A percentile compares a stretch with the other conserved stretches of the same genome.
These are phyloP conservation scores for Gonapodya sp. DNA, from an alignment of 192 early-diverging fungal genomes.

Conservation along the genomic window DNA sequence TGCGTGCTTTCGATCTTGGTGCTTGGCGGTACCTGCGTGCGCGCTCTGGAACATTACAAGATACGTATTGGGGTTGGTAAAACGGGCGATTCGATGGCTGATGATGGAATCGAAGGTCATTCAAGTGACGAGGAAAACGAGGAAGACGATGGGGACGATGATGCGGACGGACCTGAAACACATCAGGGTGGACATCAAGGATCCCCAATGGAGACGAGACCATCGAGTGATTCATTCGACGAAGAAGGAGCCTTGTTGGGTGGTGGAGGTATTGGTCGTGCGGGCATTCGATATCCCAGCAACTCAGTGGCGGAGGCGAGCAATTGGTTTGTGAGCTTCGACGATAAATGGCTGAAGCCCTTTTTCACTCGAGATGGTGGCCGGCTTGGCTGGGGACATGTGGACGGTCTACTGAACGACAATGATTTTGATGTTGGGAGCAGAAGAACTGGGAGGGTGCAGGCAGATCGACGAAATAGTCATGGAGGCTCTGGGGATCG, in stretches of 20 bases:
- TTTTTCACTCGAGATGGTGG: conserved; percentile 44
- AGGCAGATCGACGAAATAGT: background rate
- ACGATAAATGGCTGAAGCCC: conserved; percentile 70
- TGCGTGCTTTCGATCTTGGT: conserved; percentile 84
- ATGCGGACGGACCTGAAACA: conserved; percentile 11
- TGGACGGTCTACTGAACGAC: background rate
- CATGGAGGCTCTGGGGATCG: background rate
- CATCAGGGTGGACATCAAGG: conserved; percentile 10
- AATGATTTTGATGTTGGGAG: background rate
- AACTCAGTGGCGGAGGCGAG: conserved; percentile 30
- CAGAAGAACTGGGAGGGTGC: background rate
- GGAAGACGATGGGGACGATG: conserved; percentile 24
- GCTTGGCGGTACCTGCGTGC: conserved; percentile 83
- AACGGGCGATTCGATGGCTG: conserved; percentile 28
- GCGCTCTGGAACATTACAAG: conserved; percentile 63
- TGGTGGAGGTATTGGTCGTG: background rate
- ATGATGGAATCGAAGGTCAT: conserved; percentile 22
- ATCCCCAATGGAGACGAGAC: background rate
- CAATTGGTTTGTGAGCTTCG: conserved; percentile 81
- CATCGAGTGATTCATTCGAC: conserved; percentile 22
- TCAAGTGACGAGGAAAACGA: conserved; percentile 19
- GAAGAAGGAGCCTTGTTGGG: background rate
- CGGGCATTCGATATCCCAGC: background rate
- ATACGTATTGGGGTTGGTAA: conserved; percentile 67
- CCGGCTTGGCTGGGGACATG: background rate